Evolutionary conservation across 441 rosid genomes (phyloP), one percentile per base, ranked within the genome.

Genomic region (Populus tomentosa): DNA sequence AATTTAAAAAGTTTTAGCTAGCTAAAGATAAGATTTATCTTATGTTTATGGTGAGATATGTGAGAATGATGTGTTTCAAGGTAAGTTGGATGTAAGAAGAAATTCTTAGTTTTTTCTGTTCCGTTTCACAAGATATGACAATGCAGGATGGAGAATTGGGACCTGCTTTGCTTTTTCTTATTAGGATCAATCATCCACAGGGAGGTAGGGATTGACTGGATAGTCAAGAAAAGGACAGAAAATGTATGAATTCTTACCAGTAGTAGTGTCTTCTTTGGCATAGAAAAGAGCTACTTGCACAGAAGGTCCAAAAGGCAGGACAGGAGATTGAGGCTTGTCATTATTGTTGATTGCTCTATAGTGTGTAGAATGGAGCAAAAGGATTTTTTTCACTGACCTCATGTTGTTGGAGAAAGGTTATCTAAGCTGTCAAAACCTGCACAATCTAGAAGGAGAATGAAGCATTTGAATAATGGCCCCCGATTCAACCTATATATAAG

Each of bases 381-480:
- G 56, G n/a, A 20, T 42, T 76, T 33, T 56, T 42, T 24, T 50
- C n/a, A 38, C 33, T 30, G 24, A 32, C 42, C 32, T 5, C 50
- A 28, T 32, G 30, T 59, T 20, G 40, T 46, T 46, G 65, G 20
- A 42, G 13, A 23, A 38, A 42, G 46, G 46, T 30, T 56, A 56
- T 72, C 40, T 10, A 36, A 71, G 33, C 6, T 61, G 75, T 61
- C 56, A 73, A 35, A 73, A 73, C 75, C 32, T 61, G 40, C 68
- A 73, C 68, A 46, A 61, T 73, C 38, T 18, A 36, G 20, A 71
- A 16, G 70, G 70, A 63, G 70, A 23, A 14, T 24, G 30, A 65
- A 10, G 30, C 33, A 64, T 18, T 38, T 40, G 18, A 40, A 20
- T 16, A 28, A 5, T 65, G 33, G 28, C 20, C 20, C 61, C 20